phyloP scores from a whole-genome alignment of 306 rosid species.

The Echinosophora koreensis region DNA sequence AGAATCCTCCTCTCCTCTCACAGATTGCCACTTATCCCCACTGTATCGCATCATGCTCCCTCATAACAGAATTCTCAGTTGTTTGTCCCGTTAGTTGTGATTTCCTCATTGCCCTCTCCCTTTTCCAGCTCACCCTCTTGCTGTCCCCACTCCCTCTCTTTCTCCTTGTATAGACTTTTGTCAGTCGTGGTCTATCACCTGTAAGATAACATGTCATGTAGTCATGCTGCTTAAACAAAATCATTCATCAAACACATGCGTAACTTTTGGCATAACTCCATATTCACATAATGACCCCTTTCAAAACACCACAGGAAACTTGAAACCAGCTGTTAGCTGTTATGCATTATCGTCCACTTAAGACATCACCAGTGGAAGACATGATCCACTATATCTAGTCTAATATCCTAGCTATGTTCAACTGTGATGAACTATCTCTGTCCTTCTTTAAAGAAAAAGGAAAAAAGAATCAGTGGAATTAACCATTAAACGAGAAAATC shows the following conservation, averaged over 20 bases:
- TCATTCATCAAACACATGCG: not conserved
- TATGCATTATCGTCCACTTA: conserved; percentile 3
- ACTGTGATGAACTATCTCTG: not conserved
- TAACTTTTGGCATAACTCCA: conserved; percentile 1
- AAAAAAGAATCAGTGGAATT: not conserved
- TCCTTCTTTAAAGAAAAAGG: not conserved
- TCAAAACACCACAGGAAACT: conserved; percentile 1
- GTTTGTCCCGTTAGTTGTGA: no score
- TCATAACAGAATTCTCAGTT: no score
- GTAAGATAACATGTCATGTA: conserved; percentile 28
- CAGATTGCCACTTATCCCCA: no score
- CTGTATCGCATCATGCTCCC: no score
- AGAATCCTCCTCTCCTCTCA: no score
- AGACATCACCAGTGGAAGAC: not conserved
- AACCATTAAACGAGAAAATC: not conserved
- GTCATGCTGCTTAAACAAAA: conserved; percentile 5
- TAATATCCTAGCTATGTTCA: not conserved
- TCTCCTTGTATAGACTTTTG: no score
- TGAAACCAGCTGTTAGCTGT: conserved; percentile 11
- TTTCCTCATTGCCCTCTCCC: no score
- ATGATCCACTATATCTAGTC: not conserved
- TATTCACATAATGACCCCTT: conserved; percentile 24
- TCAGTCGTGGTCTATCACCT: no score
- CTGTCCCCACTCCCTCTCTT: no score
- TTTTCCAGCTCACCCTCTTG: no score